A percentile compares a stretch with the other conserved stretches of the same genome.
phyloP scores from a whole-genome alignment of 768 basidiomycete genomes.

The Termitomyces eurrhizus region DNA sequence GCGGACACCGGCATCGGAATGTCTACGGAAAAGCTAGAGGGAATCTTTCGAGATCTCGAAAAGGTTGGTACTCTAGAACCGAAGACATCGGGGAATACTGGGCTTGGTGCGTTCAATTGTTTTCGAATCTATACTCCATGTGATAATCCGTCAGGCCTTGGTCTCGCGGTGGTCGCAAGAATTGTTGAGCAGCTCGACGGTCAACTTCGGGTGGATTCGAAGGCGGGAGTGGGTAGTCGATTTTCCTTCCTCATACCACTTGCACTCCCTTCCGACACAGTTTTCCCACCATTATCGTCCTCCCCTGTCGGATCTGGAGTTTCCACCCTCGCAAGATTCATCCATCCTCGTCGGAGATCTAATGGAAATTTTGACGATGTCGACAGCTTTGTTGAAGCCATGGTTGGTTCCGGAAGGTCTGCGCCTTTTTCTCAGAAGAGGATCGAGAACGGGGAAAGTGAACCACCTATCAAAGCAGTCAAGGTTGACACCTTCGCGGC shows the following conservation, averaged over 20 bases:
- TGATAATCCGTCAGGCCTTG: constrained; percentile 44
- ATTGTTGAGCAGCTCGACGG: constrained; percentile 79
- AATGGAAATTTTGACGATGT: constrained; percentile 32
- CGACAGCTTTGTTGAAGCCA: constrained; percentile 45
- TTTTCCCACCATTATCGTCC: constrained; percentile 5
- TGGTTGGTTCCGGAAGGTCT: constrained; percentile 28
- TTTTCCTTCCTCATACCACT: constrained; percentile 75
- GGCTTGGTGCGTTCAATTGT: constrained; percentile 39
- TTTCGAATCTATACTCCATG: neutral
- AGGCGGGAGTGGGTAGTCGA: constrained; percentile 58
- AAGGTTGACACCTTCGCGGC: constrained; percentile 27
- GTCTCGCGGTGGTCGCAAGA: constrained; percentile 75
- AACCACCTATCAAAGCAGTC: constrained; percentile 29
- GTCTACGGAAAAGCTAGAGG: constrained; percentile 57
- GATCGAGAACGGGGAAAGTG: constrained; percentile 24
- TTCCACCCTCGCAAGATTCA: constrained; percentile 18
- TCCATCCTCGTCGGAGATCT: constrained; percentile 22
- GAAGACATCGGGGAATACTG: constrained; percentile 31
- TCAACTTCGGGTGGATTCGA: constrained; percentile 74
- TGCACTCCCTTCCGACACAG: constrained; percentile 28
- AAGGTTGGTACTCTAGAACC: constrained; percentile 58
- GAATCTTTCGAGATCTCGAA: constrained; percentile 78
- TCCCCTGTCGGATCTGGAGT: constrained; percentile 16
- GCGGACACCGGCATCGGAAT: constrained; percentile 77
- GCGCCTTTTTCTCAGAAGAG: neutral